Conservation (phyloP, 768 basidiomycete species). For the Naematelia encephala region DNA sequence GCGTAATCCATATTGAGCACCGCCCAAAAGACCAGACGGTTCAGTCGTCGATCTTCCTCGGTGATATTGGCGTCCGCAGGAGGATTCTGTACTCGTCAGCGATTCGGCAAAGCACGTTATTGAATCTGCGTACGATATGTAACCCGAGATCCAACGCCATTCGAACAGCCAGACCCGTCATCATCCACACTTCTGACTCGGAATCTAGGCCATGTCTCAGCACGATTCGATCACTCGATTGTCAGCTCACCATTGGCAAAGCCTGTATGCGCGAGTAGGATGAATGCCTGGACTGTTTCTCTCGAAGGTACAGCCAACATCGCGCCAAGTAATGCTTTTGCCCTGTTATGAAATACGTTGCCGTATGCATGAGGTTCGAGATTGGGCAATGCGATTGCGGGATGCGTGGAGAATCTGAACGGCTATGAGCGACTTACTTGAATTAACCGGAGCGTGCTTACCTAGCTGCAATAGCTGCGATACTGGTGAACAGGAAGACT, state of each 20-base stretch:
- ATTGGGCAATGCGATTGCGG: slow-evolving; percentile 18
- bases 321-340: slow-evolving; percentile 31
- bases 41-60: slow-evolving; percentile 13
- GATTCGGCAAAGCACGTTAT: not conserved
- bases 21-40: slow-evolving; percentile 32
- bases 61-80: slow-evolving; percentile 16
- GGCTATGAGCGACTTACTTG: not conserved
- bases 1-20: slow-evolving; percentile 31
- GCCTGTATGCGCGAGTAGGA: slow-evolving; percentile 20
- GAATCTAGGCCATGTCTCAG: slow-evolving; percentile 20
- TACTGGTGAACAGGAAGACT: slow-evolving; percentile 23
- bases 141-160: slow-evolving; percentile 37
- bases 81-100: slow-evolving; percentile 18
- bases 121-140: slow-evolving; percentile 24
- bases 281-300: slow-evolving; percentile 23
- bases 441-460: slow-evolving; percentile 7
- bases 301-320: slow-evolving; percentile 32
- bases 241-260: slow-evolving; percentile 30
- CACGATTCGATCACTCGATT: not conserved
- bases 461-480: slow-evolving; percentile 34
- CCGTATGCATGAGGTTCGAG: slow-evolving; percentile 24
- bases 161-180: slow-evolving; percentile 28
- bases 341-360: slow-evolving; percentile 26
- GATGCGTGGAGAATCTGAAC: slow-evolving; percentile 32
- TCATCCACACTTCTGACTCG: slow-evolving; percentile 34